Base-by-base conservation (phyloP, 495 filamentous ascomycete genomes). In the Aspergillus baeticus region DNA sequence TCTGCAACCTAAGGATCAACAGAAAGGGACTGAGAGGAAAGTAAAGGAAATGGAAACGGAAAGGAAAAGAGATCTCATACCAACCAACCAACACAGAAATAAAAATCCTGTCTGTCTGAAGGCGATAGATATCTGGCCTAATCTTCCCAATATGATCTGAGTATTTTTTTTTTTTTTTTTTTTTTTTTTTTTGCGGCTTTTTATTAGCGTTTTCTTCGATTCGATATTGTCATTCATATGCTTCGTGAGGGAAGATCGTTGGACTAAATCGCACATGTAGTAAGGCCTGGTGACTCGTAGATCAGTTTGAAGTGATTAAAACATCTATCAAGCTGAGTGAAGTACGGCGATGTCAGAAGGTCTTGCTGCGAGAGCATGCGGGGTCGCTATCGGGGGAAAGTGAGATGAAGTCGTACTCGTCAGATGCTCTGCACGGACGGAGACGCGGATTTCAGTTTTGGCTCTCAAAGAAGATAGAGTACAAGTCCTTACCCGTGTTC, bases 61-160 rank as follows among this genome's bases (percentile, higher is more conserved):
- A 37, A 54, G 4, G 23, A 34, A 18, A n/a, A 52, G 15, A 51
- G 10, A 41, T 52, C 49, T 52, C 49, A 15, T 52, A 52, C 36
- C 36, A 52, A 52, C 49, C 48, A 14, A 52, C 49, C 49, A 20
- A 38, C 3, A 8, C 10, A 10, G 10, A 26, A 21, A 21, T 23
- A 26, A 23, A 11, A 50, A 38, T n/a, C 14, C n/a, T n/a, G n/a
- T 29, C 49, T 41, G 39, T 52, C 49, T 34, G 49, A 29, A 18
- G 37, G 49, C 39, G 48, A 18, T 35, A 49, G 21, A 37, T 23
- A 17, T 51, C 36, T 26, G 21, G 10, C 17, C 29, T 29, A 29
- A 51, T 17, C n/a, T 21, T 8, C 22, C 35, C 34, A 36, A 51
- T 26, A 11, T 26, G 1, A 20, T 3, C 36, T 38, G 26, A 47